Evolutionary conservation across 495 filamentous ascomycete species (phyloP).

Genomic region (Aspergillus kassunensis): DNA sequence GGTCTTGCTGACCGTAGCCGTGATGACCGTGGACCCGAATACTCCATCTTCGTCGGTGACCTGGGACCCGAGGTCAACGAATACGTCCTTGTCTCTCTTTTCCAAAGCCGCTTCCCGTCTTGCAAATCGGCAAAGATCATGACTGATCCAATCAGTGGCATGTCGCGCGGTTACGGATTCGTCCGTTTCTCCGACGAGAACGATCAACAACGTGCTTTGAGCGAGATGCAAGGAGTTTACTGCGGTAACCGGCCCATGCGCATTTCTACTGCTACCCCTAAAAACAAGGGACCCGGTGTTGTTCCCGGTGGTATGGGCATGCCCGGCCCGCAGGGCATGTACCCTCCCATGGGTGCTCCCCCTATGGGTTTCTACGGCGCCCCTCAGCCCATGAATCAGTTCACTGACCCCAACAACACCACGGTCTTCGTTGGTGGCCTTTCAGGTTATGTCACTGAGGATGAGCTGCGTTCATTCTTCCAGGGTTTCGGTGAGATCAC

Average conservation of each 20-base stretch:
- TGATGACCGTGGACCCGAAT: conserved; percentile 95
- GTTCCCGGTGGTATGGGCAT: conserved; percentile 55
- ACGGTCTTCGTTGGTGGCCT: conserved; percentile 98
- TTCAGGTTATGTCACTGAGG: conserved; percentile 97
- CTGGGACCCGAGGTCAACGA: conserved; percentile 98
- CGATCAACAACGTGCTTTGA: conserved; percentile 91
- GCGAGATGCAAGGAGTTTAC: conserved; percentile 99
- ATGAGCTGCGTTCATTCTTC: conserved; percentile 99
- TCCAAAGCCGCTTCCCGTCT: conserved; percentile 90
- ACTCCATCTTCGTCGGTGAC: conserved; percentile 95
- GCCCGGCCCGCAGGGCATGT: conserved; percentile 46
- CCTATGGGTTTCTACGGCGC: conserved; percentile 79
- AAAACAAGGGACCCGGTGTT: conserved; percentile 76
- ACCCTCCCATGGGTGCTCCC: conserved; percentile 70
- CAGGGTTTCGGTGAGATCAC: conserved; percentile 99
- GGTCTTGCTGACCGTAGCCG: conserved; percentile 89
- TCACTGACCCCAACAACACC: conserved; percentile 99
- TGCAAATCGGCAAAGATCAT: conserved; percentile 99
- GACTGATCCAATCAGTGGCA: conserved; percentile 96
- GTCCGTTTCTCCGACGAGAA: conserved; percentile 92
- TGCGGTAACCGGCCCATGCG: conserved; percentile 99
- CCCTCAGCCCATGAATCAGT: conserved; percentile 98
- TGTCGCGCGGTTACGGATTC: conserved; percentile 97
- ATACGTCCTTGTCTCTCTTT: conserved; percentile 93
- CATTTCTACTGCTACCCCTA: conserved; percentile 95